Base-by-base conservation (phyloP, 345 rosid species). In the Cardiospermum halicacabum region DNA sequence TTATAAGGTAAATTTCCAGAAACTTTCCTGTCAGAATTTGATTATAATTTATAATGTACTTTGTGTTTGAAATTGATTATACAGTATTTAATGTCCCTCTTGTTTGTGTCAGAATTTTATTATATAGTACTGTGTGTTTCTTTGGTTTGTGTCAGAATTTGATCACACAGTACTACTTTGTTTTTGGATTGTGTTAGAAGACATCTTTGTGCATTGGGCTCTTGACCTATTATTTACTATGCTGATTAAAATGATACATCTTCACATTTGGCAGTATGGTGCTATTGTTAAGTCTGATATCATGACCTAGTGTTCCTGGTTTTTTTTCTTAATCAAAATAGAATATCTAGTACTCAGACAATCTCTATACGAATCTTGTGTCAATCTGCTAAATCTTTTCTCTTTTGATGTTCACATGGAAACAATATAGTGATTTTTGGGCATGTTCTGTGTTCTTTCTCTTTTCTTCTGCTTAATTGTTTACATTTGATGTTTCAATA, bases 1-100 rank as follows among this genome's bases (percentile, higher is more conserved):
- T 77, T 94, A 91, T 77, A 85, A 94, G 97, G 99, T 91, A 74
- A 67, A 64, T 7, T 61, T 13, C 0, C 55, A 30, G 0, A 26
- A 43, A 27, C 70, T 3, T 58, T 31, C 32, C 65, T 62, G 7
- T 64, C 24, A 54, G 34, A 47, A 7, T 43, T 53, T 2, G 3
- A 67, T 30, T 32, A 15, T 9, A n/a, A n/a, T n/a, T n/a, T n/a
- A n/a, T n/a, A n/a, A n/a, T n/a, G n/a, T n/a, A n/a, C n/a, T n/a
- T n/a, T n/a, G n/a, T n/a, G n/a, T n/a, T n/a, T n/a, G n/a, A n/a
- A n/a, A n/a, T n/a, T n/a, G n/a, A n/a, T n/a, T n/a, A n/a, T n/a
- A n/a, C n/a, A n/a, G n/a, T n/a, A n/a, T n/a, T n/a, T n/a, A n/a
- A n/a, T n/a, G n/a, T n/a, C n/a, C n/a, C n/a, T n/a, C n/a, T n/a